Conservation (phyloP, 2,329 filamentous ascomycete species). For the Cladosporium phlei region DNA sequence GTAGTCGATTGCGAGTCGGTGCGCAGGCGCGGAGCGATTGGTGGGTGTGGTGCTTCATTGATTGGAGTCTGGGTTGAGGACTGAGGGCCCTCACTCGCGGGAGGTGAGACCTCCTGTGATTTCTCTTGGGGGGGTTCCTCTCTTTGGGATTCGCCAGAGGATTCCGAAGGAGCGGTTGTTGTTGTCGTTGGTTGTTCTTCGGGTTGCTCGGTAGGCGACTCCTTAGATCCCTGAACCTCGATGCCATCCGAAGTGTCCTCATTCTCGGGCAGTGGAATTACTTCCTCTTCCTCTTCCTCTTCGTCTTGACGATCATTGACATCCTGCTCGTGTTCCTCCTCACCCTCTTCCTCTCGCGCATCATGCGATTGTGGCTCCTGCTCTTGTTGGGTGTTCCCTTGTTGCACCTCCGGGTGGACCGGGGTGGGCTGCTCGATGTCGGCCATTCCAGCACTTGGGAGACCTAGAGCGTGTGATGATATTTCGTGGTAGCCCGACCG, state of each 20-base stretch:
- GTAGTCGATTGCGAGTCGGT: slow-evolving; percentile 60
- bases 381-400: slow-evolving; percentile 12
- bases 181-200: neutral
- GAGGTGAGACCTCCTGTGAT: slow-evolving; percentile 1
- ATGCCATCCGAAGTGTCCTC: neutral
- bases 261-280: neutral
- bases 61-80: slow-evolving; percentile 18
- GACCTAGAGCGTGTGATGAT: slow-evolving; percentile 14
- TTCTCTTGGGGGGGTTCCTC: neutral
- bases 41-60: slow-evolving; percentile 15
- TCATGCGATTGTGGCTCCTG: slow-evolving; percentile 12
- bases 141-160: neutral
- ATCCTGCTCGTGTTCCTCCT: neutral
- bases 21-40: slow-evolving; percentile 38
- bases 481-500: slow-evolving; percentile 6
- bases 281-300: neutral
- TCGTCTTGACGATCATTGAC: no score
- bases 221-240: slow-evolving; percentile 12
- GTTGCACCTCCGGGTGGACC: slow-evolving; percentile 20
- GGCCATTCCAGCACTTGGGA: slow-evolving; percentile 31
- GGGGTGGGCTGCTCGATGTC: slow-evolving; percentile 23
- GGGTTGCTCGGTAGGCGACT: slow-evolving; percentile 7
- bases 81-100: slow-evolving; percentile 7
- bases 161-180: neutral
- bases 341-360: neutral